These are phyloP conservation scores for Eucalyptus curtisii DNA, from an alignment of 345 rosid species.

Conservation along the genomic window DNA sequence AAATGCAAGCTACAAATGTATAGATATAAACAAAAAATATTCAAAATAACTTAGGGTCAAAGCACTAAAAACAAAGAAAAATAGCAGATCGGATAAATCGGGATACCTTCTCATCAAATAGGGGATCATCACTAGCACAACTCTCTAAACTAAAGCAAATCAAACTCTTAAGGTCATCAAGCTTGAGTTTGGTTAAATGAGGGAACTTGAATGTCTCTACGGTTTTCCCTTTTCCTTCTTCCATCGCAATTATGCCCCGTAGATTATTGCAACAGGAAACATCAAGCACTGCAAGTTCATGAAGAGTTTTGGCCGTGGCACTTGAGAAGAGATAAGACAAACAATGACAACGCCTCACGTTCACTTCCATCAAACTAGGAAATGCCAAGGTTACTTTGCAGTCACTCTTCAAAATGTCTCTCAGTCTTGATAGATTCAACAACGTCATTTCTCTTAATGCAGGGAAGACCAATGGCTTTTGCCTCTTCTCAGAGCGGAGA, in stretches of 20 bases:
- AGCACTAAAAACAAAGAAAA: too few relatives aligned
- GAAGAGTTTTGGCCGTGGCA: not conserved
- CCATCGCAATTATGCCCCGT: rapidly evolving
- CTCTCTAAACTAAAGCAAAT: rapidly evolving
- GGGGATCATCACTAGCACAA: not conserved
- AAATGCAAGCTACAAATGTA: not conserved
- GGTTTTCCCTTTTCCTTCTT: not conserved
- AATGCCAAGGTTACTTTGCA: not conserved
- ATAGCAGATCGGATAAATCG: not conserved
- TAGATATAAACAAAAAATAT: rapidly evolving
- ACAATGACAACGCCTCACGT: rapidly evolving
- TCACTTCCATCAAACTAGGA: not conserved
- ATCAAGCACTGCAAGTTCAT: rapidly evolving
- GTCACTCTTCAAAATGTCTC: not conserved
- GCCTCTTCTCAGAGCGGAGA: rapidly evolving
- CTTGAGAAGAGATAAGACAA: not conserved
- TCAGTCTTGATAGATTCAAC: too few relatives aligned
- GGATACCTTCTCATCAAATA: not conserved
- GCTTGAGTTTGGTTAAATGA: not conserved
- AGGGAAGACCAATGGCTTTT: too few relatives aligned
- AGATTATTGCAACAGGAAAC: not conserved
- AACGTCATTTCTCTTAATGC: rapidly evolving
- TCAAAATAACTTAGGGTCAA: not conserved
- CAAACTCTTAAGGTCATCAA: not conserved
- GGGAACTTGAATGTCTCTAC: rapidly evolving